Evolutionary conservation across 1,284 basidiomycete species (phyloP).

Genomic region (Trametes versicolor): DNA sequence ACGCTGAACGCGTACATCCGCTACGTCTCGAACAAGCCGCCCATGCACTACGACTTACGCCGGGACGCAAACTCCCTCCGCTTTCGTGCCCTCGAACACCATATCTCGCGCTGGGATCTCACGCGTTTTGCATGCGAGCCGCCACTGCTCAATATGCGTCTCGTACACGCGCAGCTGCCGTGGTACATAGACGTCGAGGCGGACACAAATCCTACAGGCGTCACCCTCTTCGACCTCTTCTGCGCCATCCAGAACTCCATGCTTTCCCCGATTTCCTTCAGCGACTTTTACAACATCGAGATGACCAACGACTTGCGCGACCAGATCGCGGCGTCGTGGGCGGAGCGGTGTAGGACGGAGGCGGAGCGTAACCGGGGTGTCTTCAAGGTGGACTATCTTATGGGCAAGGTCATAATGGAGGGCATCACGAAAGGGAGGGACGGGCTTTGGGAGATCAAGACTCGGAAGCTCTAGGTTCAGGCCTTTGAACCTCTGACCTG

Average conservation of each 20-base stretch:
- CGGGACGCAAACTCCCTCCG: slow-evolving; percentile 43
- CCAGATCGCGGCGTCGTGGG: slow-evolving; percentile 39
- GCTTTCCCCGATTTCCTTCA: slow-evolving; percentile 40
- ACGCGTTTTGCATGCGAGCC: slow-evolving; percentile 57
- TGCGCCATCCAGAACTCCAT: slow-evolving; percentile 45
- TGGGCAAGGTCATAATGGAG: slow-evolving; percentile 42
- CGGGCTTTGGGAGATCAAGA: slow-evolving; percentile 46
- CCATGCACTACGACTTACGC: slow-evolving; percentile 50
- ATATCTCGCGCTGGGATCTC: slow-evolving; percentile 50
- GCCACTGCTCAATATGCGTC: slow-evolving; percentile 53
- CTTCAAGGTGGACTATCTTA: slow-evolving; percentile 45
- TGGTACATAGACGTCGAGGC: slow-evolving; percentile 65
- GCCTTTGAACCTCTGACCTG: not conserved
- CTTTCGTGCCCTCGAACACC: slow-evolving; percentile 53
- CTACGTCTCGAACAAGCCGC: slow-evolving; percentile 41
- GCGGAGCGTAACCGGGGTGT: slow-evolving; percentile 41
- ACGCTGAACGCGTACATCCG: slow-evolving; percentile 49
- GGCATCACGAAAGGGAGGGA: slow-evolving; percentile 45
- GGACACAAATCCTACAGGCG: slow-evolving; percentile 53
- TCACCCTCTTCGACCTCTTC: slow-evolving; percentile 65
- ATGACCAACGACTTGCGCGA: slow-evolving; percentile 41
- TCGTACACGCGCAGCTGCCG: slow-evolving; percentile 61
- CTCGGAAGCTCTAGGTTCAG: slow-evolving; percentile 32
- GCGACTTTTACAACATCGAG: slow-evolving; percentile 46
- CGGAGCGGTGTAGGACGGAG: slow-evolving; percentile 34